These are phyloP conservation scores for Lactarius quietus DNA, from an alignment of 768 basidiomycete genomes.

Conservation along the genomic window DNA sequence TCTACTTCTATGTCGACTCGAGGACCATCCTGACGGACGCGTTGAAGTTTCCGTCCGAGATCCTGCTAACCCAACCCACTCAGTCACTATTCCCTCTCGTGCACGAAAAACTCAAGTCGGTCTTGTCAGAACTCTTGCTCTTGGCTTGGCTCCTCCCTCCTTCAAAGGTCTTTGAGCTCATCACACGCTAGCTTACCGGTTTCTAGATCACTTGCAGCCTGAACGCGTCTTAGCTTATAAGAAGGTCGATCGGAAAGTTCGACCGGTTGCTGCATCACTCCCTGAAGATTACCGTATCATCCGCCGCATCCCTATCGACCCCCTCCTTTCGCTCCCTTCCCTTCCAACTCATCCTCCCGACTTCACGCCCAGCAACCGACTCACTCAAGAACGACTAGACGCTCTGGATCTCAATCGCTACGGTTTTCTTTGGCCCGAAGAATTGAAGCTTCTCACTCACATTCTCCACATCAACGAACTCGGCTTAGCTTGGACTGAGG, in stretches of 20 bases:
- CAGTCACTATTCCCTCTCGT: too few relatives aligned
- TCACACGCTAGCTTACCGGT: too few relatives aligned
- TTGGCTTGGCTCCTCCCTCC: too few relatives aligned
- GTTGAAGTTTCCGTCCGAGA: background rate
- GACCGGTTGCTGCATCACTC: background rate
- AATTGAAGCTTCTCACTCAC: constrained; percentile 25
- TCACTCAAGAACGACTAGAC: background rate
- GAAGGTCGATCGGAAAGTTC: background rate
- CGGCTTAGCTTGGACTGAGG: constrained; percentile 26
- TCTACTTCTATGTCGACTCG: background rate
- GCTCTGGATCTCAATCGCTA: background rate
- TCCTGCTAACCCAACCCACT: background rate
- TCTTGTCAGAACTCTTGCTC: too few relatives aligned
- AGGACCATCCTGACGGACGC: background rate
- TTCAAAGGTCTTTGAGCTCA: too few relatives aligned
- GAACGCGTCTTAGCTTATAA: too few relatives aligned
- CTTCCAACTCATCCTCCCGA: background rate
- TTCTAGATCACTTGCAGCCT: too few relatives aligned
- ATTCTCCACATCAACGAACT: constrained; percentile 37
- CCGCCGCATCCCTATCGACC: background rate
- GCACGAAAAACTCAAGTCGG: too few relatives aligned
- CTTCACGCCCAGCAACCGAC: background rate
- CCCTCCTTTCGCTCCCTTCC: background rate
- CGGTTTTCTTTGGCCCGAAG: constrained; percentile 28
- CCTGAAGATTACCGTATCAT: background rate